These are phyloP conservation scores for Grosmannia huntii DNA, from an alignment of 2,329 filamentous ascomycete genomes.

Conservation along the genomic window DNA sequence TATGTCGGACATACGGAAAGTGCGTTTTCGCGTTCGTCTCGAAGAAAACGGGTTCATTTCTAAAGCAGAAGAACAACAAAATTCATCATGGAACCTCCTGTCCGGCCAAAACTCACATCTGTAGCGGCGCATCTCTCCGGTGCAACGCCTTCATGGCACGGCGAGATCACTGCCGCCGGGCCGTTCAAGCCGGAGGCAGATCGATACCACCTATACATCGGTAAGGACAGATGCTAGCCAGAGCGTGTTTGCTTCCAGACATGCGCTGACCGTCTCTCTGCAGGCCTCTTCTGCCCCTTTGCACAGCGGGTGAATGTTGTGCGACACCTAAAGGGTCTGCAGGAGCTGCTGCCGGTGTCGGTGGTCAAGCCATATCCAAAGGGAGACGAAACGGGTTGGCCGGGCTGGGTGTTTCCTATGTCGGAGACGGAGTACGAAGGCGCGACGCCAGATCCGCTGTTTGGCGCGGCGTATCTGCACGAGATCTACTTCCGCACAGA, in stretches of 20 bases:
- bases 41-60: no score
- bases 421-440: slow-evolving; percentile 39
- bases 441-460: slow-evolving; percentile 48
- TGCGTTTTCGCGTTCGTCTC: not conserved
- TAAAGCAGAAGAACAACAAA: not conserved
- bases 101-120: not conserved
- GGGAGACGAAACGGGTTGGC: slow-evolving; percentile 48
- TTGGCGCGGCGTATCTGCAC: slow-evolving; percentile 43
- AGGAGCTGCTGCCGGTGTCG: slow-evolving; percentile 38
- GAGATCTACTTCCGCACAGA: slow-evolving; percentile 51
- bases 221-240: slow-evolving; percentile 4
- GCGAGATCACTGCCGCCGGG: slow-evolving; percentile 14
- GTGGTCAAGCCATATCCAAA: slow-evolving; percentile 56
- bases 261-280: slow-evolving; percentile 1
- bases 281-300: slow-evolving; percentile 52
- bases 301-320: slow-evolving; percentile 47
- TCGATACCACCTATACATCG: slow-evolving; percentile 18
- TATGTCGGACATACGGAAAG: not conserved
- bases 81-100: not conserved
- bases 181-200: slow-evolving; percentile 14
- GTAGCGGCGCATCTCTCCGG: slow-evolving; percentile 13
- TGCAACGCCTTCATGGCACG: slow-evolving; percentile 16
- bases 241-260: not conserved
- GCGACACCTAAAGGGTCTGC: slow-evolving; percentile 43
- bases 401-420: slow-evolving; percentile 47